Evolutionary conservation across 331 rosid species (phyloP).

Genomic region (Spiraea crenata): DNA sequence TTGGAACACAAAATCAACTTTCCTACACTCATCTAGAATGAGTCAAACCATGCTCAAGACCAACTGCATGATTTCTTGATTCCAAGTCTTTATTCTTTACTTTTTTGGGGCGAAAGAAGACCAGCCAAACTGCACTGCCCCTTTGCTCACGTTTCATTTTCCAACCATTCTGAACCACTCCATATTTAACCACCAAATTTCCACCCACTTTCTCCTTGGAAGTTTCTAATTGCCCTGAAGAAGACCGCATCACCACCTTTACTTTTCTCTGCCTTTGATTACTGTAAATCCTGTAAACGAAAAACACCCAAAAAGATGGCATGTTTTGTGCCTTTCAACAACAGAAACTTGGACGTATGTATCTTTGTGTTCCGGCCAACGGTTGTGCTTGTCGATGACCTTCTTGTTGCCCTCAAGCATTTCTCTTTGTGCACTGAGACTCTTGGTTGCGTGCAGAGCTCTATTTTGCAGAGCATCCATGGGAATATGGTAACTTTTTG

Average conservation of each 20-base stretch:
- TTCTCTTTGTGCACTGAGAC: conserved; percentile 53
- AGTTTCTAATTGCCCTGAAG: neutral
- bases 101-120: conserved; percentile 20
- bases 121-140: conserved; percentile 21
- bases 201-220: neutral
- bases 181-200: neutral
- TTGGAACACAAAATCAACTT: neutral
- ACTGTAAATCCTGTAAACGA: too few species aligned
- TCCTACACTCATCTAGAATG: neutral
- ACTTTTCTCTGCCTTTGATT: too few species aligned
- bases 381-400: conserved; percentile 52
- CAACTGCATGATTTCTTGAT: conserved; percentile 6
- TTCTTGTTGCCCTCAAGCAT: conserved; percentile 54
- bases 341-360: conserved; percentile 49
- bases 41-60: conserved; percentile 28
- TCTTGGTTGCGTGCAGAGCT: conserved; percentile 78
- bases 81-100: neutral
- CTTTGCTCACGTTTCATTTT: neutral
- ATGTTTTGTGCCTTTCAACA: conserved; percentile 64
- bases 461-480: conserved; percentile 84
- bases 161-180: neutral
- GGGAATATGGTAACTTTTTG: conserved; percentile 62
- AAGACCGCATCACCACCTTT: too few species aligned
- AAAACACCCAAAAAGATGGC: conserved; percentile 36
- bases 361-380: conserved; percentile 77